These are phyloP conservation scores for Podaxis carcinomalis DNA, from an alignment of 768 basidiomycete genomes.

Conservation along the genomic window DNA sequence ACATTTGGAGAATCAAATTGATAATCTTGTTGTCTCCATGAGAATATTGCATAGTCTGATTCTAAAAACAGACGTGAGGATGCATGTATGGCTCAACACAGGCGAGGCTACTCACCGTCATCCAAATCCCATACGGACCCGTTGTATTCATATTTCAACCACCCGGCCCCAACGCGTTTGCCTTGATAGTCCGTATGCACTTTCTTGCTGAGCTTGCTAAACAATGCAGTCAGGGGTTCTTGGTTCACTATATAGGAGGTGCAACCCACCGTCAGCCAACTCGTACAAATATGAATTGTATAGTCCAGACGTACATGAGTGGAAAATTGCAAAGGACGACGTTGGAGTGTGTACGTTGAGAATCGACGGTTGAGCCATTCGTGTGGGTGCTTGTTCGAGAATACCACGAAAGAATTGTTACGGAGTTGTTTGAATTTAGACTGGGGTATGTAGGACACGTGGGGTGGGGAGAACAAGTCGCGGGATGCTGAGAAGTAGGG, in stretches of 20 bases:
- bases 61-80: conserved; percentile 33
- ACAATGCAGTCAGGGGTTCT: conserved; percentile 60
- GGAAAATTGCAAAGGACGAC: conserved; percentile 70
- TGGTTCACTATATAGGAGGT: conserved; percentile 49
- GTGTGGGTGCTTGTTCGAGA: neutral
- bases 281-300: conserved; percentile 4
- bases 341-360: conserved; percentile 75
- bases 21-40: conserved; percentile 55
- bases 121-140: conserved; percentile 82
- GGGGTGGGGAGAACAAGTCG: neutral
- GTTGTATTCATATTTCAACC: conserved; percentile 85
- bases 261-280: conserved; percentile 6
- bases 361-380: conserved; percentile 34
- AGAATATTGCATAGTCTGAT: conserved; percentile 85
- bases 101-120: conserved; percentile 54
- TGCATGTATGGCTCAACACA: neutral
- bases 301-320: conserved; percentile 55
- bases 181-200: conserved; percentile 51
- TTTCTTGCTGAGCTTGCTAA: conserved; percentile 71
- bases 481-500: neutral
- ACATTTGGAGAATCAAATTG: conserved; percentile 8
- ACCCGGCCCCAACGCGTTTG: conserved; percentile 66
- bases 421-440: neutral
- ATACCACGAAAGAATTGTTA: neutral
- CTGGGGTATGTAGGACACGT: neutral